Conservation (phyloP, 2,329 filamentous ascomycete genomes). For the Graphilbum ipis-grandicollis region DNA sequence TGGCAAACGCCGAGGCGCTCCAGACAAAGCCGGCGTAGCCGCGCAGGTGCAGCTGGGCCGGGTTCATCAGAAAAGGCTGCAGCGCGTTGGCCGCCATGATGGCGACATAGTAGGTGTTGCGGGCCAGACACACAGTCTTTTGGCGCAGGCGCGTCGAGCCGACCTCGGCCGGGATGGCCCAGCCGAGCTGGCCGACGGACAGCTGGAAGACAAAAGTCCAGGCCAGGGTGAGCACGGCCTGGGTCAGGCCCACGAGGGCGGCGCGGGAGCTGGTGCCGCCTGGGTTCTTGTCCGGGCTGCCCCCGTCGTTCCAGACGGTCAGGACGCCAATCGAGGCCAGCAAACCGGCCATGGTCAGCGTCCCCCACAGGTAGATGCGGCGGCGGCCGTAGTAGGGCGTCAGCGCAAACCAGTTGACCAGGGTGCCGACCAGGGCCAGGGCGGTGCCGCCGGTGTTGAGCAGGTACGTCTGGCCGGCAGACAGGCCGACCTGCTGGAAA, state of each 20-base stretch:
- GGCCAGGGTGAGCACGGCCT: constrained; percentile 5
- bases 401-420: constrained; percentile 6
- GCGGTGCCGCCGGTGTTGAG: constrained; percentile 17
- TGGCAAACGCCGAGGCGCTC: constrained; percentile 24
- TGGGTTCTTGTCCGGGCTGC: too few species aligned
- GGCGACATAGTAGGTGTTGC: constrained; percentile 14
- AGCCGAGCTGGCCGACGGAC: constrained; percentile 20
- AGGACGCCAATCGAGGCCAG: constrained; percentile 10
- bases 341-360: constrained; percentile 6
- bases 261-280: too few species aligned
- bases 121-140: constrained; percentile 16
- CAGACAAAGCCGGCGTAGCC: constrained; percentile 30
- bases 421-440: constrained; percentile 9
- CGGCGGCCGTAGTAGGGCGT: constrained; percentile 8
- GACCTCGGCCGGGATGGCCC: constrained; percentile 17
- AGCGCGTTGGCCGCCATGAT: constrained; percentile 11
- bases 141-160: constrained; percentile 17
- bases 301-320: constrained; percentile 1
- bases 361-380: constrained; percentile 8
- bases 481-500: constrained; percentile 14
- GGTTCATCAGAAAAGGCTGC: constrained; percentile 20
- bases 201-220: constrained; percentile 15
- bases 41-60: constrained; percentile 25
- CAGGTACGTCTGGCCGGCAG: constrained; percentile 14
- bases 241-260: constrained; percentile 1